Conservation (phyloP, 805 yeast genomes). For the Ogataea siamensis region DNA sequence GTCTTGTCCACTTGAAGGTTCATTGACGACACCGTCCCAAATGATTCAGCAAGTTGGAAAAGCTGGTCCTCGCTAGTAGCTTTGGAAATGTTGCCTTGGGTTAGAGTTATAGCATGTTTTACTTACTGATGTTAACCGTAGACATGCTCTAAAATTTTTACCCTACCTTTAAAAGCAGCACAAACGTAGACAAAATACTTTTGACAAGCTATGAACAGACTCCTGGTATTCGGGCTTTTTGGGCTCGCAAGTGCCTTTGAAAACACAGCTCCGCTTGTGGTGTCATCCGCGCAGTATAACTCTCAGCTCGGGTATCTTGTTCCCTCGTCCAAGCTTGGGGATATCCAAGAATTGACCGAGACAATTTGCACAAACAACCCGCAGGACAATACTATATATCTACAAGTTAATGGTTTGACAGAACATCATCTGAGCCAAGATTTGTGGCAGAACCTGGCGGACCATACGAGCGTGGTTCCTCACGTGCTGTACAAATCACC, state of each 20-base stretch:
- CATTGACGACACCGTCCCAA: constrained; percentile 18
- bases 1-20: constrained; percentile 8
- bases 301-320: constrained; percentile 21
- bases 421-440: constrained; percentile 19
- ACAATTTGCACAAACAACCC: constrained; percentile 17
- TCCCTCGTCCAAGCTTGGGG: constrained; percentile 6
- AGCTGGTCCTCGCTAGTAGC: constrained; percentile 13
- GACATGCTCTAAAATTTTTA: constrained; percentile 5
- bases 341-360: constrained; percentile 16
- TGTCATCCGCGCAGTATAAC: constrained; percentile 15
- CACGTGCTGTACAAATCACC: constrained; percentile 26
- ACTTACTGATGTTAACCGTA: constrained; percentile 2
- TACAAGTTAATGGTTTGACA: constrained; percentile 25
- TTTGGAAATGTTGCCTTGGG: constrained; percentile 8
- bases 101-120: background rate
- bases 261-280: constrained; percentile 34
- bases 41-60: constrained; percentile 18
- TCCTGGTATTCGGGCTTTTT: constrained; percentile 8
- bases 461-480: constrained; percentile 17
- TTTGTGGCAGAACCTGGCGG: constrained; percentile 12
- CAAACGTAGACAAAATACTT: constrained; percentile 13
- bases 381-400: constrained; percentile 12
- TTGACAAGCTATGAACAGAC: constrained; percentile 7
- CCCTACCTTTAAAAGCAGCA: constrained; percentile 12
- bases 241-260: constrained; percentile 25